Evolutionary conservation across 345 rosid species (phyloP).

Genomic region (Ailanthus altissimus): DNA sequence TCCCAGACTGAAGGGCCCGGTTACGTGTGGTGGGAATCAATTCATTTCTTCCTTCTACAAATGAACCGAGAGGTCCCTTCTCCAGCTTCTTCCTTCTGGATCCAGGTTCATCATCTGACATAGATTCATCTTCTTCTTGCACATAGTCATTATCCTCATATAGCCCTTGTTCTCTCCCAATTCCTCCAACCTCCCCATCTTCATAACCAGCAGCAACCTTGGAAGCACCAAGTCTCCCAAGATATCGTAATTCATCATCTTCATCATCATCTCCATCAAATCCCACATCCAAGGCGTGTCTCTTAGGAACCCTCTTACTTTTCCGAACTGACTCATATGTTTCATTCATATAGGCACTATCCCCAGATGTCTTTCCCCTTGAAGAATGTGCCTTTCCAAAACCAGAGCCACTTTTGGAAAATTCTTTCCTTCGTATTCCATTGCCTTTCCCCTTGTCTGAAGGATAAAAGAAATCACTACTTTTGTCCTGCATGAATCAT

Average conservation of each 20-base stretch:
- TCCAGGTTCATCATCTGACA: conserved; percentile 39
- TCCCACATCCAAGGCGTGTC: conserved; percentile 46
- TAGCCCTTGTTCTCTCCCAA: conserved; percentile 30
- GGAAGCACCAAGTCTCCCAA: conserved; percentile 53
- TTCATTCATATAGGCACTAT: conserved; percentile 33
- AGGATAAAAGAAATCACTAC: conserved; percentile 13
- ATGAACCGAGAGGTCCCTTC: conserved; percentile 38
- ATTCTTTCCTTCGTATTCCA: conserved; percentile 45
- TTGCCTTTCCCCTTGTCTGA: conserved; percentile 38
- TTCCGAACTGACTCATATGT: conserved; percentile 41
- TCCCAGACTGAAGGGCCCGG: conserved; percentile 58
- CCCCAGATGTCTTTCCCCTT: conserved; percentile 33
- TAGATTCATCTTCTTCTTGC: conserved; percentile 41
- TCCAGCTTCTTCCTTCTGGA: conserved; percentile 43
- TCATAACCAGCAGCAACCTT: conserved; percentile 34
- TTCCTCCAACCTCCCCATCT: conserved; percentile 34
- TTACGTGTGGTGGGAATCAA: conserved; percentile 53
- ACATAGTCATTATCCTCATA: conserved; percentile 30
- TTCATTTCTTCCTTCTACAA: conserved; percentile 43
- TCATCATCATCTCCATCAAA: conserved; percentile 51
- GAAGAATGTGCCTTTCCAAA: conserved; percentile 40
- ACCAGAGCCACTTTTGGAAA: conserved; percentile 33
- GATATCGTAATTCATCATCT: conserved; percentile 65
- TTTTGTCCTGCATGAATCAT: conserved; percentile 37
- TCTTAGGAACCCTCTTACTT: conserved; percentile 62